phyloP scores from a whole-genome alignment of 345 rosid genomes.

The Populus tremula region DNA sequence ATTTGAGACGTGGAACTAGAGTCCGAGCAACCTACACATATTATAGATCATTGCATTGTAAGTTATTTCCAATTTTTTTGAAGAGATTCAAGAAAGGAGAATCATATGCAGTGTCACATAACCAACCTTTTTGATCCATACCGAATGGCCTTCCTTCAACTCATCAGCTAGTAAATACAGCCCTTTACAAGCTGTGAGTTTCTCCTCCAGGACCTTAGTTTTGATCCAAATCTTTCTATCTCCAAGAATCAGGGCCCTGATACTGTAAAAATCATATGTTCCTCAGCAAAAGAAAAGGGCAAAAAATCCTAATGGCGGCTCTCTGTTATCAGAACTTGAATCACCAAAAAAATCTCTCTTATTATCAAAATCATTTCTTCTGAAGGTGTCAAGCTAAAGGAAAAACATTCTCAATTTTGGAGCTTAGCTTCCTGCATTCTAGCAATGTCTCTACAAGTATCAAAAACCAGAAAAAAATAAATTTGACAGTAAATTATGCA shows the following conservation, averaged over 20 bases:
- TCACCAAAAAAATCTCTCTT: neutral
- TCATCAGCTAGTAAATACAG: neutral
- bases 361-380: neutral
- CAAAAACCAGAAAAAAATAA: neutral
- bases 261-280: neutral
- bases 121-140: conserved; percentile 29
- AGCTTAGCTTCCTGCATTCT: neutral
- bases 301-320: neutral
- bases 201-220: neutral
- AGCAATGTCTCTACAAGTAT: neutral
- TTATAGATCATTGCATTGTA: neutral
- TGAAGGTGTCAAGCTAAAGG: neutral
- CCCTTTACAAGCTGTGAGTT: conserved; percentile 3
- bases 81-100: neutral
- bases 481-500: neutral
- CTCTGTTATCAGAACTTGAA: neutral
- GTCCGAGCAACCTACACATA: conserved; percentile 19
- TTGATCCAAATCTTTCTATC: neutral
- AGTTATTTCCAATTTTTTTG: neutral
- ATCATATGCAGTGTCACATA: neutral
- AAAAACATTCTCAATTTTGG: neutral
- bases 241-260: neutral
- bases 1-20: conserved; percentile 16
- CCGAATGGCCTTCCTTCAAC: conserved; percentile 1
- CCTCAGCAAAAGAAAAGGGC: neutral